Percentiles rank a stretch among this genome's conserved stretches.
Conservation (phyloP, 2,329 filamentous ascomycete species). For the Fusarium gaditjirri region DNA sequence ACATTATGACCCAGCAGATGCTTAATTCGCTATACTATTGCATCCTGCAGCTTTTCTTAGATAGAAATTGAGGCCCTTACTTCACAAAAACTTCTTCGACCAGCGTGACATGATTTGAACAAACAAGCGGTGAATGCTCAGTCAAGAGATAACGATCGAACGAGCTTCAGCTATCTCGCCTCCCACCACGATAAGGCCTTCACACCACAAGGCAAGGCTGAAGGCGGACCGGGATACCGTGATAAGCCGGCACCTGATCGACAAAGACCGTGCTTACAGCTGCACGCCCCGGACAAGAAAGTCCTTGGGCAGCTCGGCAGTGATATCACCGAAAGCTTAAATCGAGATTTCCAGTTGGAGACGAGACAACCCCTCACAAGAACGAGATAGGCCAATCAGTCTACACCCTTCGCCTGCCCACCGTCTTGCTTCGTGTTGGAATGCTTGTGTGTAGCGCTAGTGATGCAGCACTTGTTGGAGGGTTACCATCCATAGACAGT, state of each 20-base stretch:
- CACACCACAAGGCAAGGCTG: conserved; percentile 19
- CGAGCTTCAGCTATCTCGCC: neutral
- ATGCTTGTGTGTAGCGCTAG: conserved; percentile 25
- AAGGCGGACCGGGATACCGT: conserved; percentile 7
- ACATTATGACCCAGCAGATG: conserved; percentile 26
- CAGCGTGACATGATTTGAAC: neutral
- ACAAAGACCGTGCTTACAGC: neutral
- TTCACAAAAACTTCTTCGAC: neutral
- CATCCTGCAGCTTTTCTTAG: conserved; percentile 22
- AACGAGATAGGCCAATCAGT: conserved; percentile 8
- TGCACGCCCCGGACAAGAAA: conserved; percentile 22
- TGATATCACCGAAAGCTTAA: conserved; percentile 25
- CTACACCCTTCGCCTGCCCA: conserved; percentile 11
- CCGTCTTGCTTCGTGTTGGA: conserved; percentile 8
- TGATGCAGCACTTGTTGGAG: conserved; percentile 16
- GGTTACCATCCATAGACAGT: conserved; percentile 7
- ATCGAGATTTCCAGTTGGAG: conserved; percentile 17
- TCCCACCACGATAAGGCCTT: conserved; percentile 5
- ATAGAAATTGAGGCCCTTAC: conserved; percentile 22
- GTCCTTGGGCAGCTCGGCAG: conserved; percentile 6
- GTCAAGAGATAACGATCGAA: conserved; percentile 25
- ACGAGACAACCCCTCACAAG: conserved; percentile 19
- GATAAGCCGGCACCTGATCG: conserved; percentile 25
- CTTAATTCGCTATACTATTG: conserved; percentile 20
- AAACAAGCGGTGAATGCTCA: conserved; percentile 19